phyloP scores from a whole-genome alignment of 2,329 filamentous ascomycete genomes.

The Talaromyces rugulosus region DNA sequence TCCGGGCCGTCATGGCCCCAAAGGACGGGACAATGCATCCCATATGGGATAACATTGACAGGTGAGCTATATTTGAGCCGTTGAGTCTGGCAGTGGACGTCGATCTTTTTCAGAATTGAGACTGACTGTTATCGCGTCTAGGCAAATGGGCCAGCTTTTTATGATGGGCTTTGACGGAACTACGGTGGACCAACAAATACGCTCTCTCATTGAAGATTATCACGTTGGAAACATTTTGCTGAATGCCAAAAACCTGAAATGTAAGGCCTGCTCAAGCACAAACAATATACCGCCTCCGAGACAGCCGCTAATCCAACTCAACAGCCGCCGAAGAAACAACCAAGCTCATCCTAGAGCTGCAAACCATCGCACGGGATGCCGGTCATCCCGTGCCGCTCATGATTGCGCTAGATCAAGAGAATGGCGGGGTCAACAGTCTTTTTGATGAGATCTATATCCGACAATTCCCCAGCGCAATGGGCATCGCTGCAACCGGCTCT shows the following conservation, averaged over 20 bases:
- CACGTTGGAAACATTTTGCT: conserved; percentile 80
- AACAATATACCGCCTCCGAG: background rate
- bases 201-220: conserved; percentile 59
- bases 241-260: conserved; percentile 63
- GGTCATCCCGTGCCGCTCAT: conserved; percentile 84
- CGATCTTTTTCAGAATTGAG: conserved; percentile 40
- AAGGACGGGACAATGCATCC: conserved; percentile 38
- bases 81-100: conserved; percentile 23
- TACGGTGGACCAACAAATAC: conserved; percentile 59
- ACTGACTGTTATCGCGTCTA: conserved; percentile 72
- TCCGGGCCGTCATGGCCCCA: conserved; percentile 35
- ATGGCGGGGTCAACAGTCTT: conserved; percentile 94
- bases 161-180: conserved; percentile 67
- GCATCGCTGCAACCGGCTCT: conserved; percentile 85
- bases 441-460: conserved; percentile 95
- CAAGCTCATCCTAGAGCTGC: conserved; percentile 80
- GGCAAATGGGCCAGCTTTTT: conserved; percentile 56
- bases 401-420: conserved; percentile 93
- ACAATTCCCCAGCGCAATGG: conserved; percentile 97
- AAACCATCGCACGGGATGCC: conserved; percentile 84
- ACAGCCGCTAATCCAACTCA: conserved; percentile 23
- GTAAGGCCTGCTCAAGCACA: conserved; percentile 44
- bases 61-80: conserved; percentile 22
- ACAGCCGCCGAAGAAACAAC: conserved; percentile 88
- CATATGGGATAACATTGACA: conserved; percentile 38